Evolutionary conservation across 768 basidiomycete species (phyloP), one percentile per base, ranked within the genome.

Genomic region (Artomyces pyxidatus): DNA sequence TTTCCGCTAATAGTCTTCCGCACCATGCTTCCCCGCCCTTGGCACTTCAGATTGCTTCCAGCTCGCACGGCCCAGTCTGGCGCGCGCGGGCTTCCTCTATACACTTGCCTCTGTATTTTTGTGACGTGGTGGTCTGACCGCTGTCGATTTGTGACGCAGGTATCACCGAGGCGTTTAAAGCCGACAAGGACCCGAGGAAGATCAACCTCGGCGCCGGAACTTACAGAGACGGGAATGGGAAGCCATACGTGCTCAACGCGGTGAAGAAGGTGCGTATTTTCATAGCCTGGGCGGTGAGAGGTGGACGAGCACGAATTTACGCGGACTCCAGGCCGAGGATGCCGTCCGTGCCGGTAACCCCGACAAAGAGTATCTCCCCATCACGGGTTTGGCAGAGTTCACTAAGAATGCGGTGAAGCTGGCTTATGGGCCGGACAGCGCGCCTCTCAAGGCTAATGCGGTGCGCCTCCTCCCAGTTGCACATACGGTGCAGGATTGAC

Each of bases 131-230:
- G 46, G 45, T 19, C 16, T 28, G 46, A 17, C 16, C 27, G 22
- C 14, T 27, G 38, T 25, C 11, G n/a, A 30, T 46, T 6, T n/a
- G 11, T 6, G n/a, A 14, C 48, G n/a, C 58, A 89, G 87, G 89
- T 53, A 77, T 99, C 42, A 86, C 88, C 25, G 95, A 97, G 63
- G 91, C 92, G 25, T 99, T 93, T 81, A 96, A 94, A 72, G 90
- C 91, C 38, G 92, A 97, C 78, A 84, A 81, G 60, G 82, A 88
- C 65, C 73, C 88, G 16, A 82, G 83, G 57, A 98, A 98, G 68
- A 95, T 99, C 63, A 99, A 98, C 71, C 76, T 99, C 50, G 96
- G 96, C 62, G 96, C 97, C 56, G 96, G 96, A 60, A 89, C 91
- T 39, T 97, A 93, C 75, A 80, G 96, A 52, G 93, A 99, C 59